Evolutionary conservation across 2,329 filamentous ascomycete species (phyloP).

Genomic region (Huntiella abstrusa): DNA sequence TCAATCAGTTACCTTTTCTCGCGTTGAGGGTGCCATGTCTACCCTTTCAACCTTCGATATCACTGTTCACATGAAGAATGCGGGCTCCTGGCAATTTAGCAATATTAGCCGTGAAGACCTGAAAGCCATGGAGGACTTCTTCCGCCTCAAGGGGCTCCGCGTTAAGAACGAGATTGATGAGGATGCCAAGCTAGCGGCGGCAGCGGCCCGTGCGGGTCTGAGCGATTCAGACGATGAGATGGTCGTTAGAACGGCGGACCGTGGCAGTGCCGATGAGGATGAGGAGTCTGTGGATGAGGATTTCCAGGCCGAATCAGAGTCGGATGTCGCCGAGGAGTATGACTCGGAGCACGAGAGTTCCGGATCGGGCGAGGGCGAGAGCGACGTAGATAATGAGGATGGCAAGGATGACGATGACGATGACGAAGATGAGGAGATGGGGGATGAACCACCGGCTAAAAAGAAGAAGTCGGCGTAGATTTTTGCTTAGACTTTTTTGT

Average conservation of each 20-base stretch:
- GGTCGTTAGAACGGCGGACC: conserved; percentile 35
- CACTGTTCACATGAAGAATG: conserved; percentile 71
- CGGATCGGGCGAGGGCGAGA: conserved; percentile 42
- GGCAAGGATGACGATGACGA: conserved; percentile 25
- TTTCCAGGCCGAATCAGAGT: conserved; percentile 81
- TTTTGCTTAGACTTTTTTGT: no score
- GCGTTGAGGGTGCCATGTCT: conserved; percentile 83
- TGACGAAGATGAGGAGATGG: conserved; percentile 23
- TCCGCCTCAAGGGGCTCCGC: conserved; percentile 84
- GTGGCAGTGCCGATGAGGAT: conserved; percentile 88
- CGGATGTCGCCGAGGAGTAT: conserved; percentile 89
- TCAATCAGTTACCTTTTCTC: conserved; percentile 80
- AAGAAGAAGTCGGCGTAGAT: conserved; percentile 23
- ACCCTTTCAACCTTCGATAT: conserved; percentile 95
- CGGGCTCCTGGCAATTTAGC: conserved; percentile 84
- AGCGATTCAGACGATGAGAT: conserved; percentile 71
- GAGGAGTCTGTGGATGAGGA: conserved; percentile 92
- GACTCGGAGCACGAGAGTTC: conserved; percentile 82
- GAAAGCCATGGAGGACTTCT: conserved; percentile 89
- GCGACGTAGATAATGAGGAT: conserved; percentile 27
- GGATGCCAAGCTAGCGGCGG: conserved; percentile 63
- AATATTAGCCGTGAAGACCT: conserved; percentile 99
- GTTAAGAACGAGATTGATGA: conserved; percentile 99
- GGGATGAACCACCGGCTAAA: conserved; percentile 27
- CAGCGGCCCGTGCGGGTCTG: conserved; percentile 66